Conservation (phyloP, 2,329 filamentous ascomycete species). For the Aspergillus versicolor region DNA sequence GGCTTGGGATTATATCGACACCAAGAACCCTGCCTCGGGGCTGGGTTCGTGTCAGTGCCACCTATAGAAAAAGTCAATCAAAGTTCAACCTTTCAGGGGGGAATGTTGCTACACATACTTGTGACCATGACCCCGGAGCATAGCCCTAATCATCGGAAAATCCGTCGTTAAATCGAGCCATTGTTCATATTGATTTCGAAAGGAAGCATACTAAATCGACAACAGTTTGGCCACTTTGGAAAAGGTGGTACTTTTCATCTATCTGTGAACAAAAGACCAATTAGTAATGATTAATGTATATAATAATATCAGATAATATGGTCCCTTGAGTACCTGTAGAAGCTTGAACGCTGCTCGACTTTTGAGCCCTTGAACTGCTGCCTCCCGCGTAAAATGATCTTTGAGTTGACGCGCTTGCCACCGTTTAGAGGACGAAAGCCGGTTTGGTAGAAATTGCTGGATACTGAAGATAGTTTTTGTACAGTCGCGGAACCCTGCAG, state of each 20-base stretch:
- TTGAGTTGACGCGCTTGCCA: conserved; percentile 79
- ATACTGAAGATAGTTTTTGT: conserved; percentile 19
- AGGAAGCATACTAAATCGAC: conserved; percentile 70
- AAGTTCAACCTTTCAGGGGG: neutral
- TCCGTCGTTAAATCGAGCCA: neutral
- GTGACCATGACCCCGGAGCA: conserved; percentile 61
- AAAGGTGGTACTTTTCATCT: conserved; percentile 76
- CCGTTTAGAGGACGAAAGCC: conserved; percentile 61
- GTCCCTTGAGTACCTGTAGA: conserved; percentile 61
- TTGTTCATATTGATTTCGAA: neutral
- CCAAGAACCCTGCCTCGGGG: conserved; percentile 80
- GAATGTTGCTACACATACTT: conserved; percentile 35
- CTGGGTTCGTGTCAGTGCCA: conserved; percentile 74
- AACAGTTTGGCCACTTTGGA: conserved; percentile 77
- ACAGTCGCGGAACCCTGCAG: neutral
- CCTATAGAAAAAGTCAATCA: conserved; percentile 49
- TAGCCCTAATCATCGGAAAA: conserved; percentile 36
- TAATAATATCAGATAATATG: neutral
- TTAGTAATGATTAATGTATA: neutral
- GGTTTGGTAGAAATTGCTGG: conserved; percentile 19
- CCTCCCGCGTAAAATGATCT: conserved; percentile 72
- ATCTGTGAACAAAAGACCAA: conserved; percentile 56
- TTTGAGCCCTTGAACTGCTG: conserved; percentile 77
- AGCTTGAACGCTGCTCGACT: conserved; percentile 93
- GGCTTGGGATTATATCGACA: conserved; percentile 89